Evolutionary conservation across 2,329 filamentous ascomycete genomes (phyloP).

Genomic region (Hirsutella minnesotensis): DNA sequence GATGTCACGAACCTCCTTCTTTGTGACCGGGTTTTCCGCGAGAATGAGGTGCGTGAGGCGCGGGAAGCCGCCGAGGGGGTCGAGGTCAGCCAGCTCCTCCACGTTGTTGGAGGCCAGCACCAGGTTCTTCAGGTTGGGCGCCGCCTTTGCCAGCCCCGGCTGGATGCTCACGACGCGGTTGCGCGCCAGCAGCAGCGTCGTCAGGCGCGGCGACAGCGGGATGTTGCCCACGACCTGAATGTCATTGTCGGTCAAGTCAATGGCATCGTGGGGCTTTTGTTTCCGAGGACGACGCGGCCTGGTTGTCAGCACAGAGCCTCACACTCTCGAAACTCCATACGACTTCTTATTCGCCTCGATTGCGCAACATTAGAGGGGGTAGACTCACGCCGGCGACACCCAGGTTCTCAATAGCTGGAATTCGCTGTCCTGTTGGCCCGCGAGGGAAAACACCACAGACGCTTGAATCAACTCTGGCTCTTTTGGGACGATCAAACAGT

Average conservation of each 20-base stretch:
- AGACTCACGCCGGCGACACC: conserved; percentile 77
- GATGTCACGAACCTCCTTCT: conserved; percentile 66
- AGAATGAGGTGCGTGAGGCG: conserved; percentile 70
- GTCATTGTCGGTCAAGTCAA: conserved; percentile 98
- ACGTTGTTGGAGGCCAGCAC: conserved; percentile 77
- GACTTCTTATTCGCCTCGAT: no score
- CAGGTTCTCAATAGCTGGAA: conserved; percentile 93
- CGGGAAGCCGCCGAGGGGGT: conserved; percentile 58
- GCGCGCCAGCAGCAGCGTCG: conserved; percentile 75
- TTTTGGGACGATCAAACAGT: conserved; percentile 26
- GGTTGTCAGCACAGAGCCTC: no score
- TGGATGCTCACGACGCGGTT: conserved; percentile 83
- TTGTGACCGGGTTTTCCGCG: conserved; percentile 78
- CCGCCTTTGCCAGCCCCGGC: conserved; percentile 55
- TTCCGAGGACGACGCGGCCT: no score
- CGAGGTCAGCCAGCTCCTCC: conserved; percentile 74
- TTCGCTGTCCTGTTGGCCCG: conserved; percentile 78
- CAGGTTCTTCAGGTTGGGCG: conserved; percentile 73
- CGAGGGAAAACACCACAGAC: conserved; percentile 27
- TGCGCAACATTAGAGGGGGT: conserved; percentile 4
- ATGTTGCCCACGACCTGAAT: conserved; percentile 85
- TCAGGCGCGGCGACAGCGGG: conserved; percentile 77
- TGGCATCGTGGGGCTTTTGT: conserved; percentile 94
- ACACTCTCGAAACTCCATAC: no score
- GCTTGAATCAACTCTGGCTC: conserved; percentile 71